Evolutionary conservation across 495 filamentous ascomycete species (phyloP), one percentile per base, ranked within the genome.

Genomic region (Aspergillus cristatus): DNA sequence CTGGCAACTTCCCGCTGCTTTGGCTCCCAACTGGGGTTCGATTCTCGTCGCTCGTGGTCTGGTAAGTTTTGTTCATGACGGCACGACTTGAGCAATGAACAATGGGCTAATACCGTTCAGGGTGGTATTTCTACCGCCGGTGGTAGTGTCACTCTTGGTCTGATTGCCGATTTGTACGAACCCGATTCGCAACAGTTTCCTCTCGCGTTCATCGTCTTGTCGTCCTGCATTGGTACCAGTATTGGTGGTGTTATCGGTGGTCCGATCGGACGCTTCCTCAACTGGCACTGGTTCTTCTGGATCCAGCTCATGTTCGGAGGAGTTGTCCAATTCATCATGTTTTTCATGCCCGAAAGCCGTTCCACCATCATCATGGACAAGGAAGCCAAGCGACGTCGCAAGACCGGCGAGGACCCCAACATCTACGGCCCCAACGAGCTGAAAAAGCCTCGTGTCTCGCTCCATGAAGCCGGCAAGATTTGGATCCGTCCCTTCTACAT

Each of bases 211-310:
- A 72, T 85, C 32, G 81, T 86, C 12, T 72, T 88, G 42, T 82
- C 80, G 6, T 86, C 81, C 12, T 79, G 81, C 24, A 76, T 75
- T 39, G 83, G 83, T 28, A 82, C 82, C 1, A 71, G 80, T 38
- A 66, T 88, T 14, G 85, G 86, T 28, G 81, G 84, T 14, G 74
- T 90, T 31, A 67, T 90, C 30, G 86, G 86, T 42, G 85, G 84
- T 25, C 86, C 85, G 40, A 70, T 84, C 37, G 71, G 84, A 43
- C 61, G 65, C 6, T 73, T 51, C 50, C 60, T 81, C 4, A 46
- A 51, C 14, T 88, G 82, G 84, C 63, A 68, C 34, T 90, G 85
- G 86, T 74, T 67, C 41, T 81, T 86, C 58, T 87, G 81, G 82
- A 78, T 87, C 46, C 80, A 86, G 50, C 69, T 88, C 41, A 82